A percentile compares a stretch with the other conserved stretches of the same genome.
Conservation (phyloP, 1,139 yeast species). For the Geotrichum carabidarum region DNA sequence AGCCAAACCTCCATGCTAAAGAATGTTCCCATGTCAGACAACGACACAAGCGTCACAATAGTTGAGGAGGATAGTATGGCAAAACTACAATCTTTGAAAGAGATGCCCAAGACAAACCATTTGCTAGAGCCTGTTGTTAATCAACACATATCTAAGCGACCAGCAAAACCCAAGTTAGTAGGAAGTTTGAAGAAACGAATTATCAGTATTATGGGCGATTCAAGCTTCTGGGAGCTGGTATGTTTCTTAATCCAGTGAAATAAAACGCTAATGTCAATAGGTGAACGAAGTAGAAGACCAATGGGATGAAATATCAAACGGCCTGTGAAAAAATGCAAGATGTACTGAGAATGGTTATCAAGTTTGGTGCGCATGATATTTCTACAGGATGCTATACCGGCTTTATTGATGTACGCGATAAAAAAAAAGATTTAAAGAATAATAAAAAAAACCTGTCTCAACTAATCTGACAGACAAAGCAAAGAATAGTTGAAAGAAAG, state of each 20-base stretch:
- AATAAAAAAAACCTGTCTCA: neutral
- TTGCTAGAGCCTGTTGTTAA: no score
- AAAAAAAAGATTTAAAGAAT: neutral
- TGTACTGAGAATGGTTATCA: no score
- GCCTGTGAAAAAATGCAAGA: neutral
- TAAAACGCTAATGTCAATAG: neutral
- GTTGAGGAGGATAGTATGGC: no score
- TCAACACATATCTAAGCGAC: neutral
- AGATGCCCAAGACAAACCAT: no score
- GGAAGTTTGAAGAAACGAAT: slow-evolving; percentile 8
- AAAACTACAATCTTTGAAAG: no score
- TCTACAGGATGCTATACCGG: neutral
- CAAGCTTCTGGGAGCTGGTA: slow-evolving; percentile 20
- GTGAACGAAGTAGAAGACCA: slow-evolving; percentile 13
- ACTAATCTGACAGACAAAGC: neutral
- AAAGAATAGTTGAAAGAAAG: neutral
- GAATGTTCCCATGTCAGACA: no score
- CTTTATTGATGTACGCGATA: neutral
- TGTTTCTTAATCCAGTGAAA: neutral
- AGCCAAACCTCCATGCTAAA: no score
- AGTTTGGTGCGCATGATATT: neutral
- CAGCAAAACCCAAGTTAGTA: neutral
- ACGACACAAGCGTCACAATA: no score
- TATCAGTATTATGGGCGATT: slow-evolving; percentile 12
- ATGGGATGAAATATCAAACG: slow-evolving; percentile 11